Base-by-base conservation (phyloP, 176 grass and related monocot genomes). In the Chloris gayana region DNA sequence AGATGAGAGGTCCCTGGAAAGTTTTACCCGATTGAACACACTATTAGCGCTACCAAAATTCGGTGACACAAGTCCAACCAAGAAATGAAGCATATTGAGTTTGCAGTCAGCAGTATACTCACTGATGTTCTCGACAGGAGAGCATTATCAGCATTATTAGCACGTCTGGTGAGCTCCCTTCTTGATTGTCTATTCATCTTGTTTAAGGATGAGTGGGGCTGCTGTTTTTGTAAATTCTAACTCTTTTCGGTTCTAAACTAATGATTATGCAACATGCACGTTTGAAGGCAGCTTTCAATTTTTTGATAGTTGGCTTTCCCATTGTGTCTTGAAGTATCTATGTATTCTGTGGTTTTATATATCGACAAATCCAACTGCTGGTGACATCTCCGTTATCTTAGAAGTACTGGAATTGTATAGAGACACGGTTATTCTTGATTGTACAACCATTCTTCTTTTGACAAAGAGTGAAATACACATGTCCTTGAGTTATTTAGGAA, bases 11-110 rank as follows among this genome's bases (percentile, higher is more conserved):
- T 54, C 77, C 70, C 76, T 89, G 29, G 77, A 87, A 56, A 49
- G 91, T 38, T 89, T 85, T 37, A 74, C 78, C 19, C 74, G 91
- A 53, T 81, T 90, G 69, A 84, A 93, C 74, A 89, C 91, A 5
- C 81, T 93, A 72, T 74, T 89, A 50, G 30, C 67, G 14, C 75
- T 90, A 47, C 82, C 81, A 17, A 90, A 84, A 78, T 90, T 93
- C n/a, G 39, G 71, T 61, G 53, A 83, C 50, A 56, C 66, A 39
- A 68, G 25, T 71, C 45, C 42, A 14, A 87, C 61, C 35, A 82
- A 85, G 73, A 82, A 87, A 69, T 91, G 73, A 88, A 71, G 26
- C 27, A 35, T 34, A 74, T 32, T 63, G 25, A 75, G 35, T 38
- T 62, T 39, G 30, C 34, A 53, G 21, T 31, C 38, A 53, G 69